Conservation (phyloP, 2,329 filamentous ascomycete species). For the Cladorrhinum sp. region DNA sequence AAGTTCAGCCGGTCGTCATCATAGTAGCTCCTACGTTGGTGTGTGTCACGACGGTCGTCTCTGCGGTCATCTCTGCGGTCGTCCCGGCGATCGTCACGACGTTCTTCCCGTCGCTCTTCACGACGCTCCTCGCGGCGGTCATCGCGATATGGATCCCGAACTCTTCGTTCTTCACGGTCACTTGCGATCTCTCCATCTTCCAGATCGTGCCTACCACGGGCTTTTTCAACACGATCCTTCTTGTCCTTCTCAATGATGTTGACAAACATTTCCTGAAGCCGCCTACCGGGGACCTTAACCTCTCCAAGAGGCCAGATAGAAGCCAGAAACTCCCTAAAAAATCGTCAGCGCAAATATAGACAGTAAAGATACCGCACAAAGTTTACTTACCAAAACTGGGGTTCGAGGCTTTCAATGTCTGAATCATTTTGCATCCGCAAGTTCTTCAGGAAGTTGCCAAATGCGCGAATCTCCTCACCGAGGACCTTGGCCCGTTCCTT, state of each 20-base stretch:
- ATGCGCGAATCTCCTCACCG: conserved; percentile 36
- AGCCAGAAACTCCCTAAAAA: conserved; percentile 36
- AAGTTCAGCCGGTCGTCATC: conserved; percentile 34
- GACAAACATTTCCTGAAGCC: conserved; percentile 37
- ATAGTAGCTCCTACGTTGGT: conserved; percentile 32
- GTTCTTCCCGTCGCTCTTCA: conserved; percentile 28
- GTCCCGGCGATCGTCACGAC: conserved; percentile 23
- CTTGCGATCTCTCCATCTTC: conserved; percentile 40
- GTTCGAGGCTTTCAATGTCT: conserved; percentile 36
- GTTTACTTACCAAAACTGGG: conserved; percentile 36
- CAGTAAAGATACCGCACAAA: background rate
- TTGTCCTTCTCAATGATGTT: conserved; percentile 35
- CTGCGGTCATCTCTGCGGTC: conserved; percentile 25
- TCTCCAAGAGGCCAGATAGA: conserved; percentile 40
- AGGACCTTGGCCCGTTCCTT: conserved; percentile 37
- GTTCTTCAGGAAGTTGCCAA: conserved; percentile 36
- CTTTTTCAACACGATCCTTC: conserved; percentile 26
- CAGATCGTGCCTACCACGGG: conserved; percentile 31
- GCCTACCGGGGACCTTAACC: conserved; percentile 36
- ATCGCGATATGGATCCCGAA: conserved; percentile 29
- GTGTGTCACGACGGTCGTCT: conserved; percentile 24
- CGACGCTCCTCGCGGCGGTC: conserved; percentile 31
- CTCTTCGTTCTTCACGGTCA: conserved; percentile 34
- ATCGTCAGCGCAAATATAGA: conserved; percentile 23
- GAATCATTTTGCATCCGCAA: conserved; percentile 32